These are phyloP conservation scores for Aquilaria sinensis DNA, from an alignment of 345 rosid species.

Conservation along the genomic window DNA sequence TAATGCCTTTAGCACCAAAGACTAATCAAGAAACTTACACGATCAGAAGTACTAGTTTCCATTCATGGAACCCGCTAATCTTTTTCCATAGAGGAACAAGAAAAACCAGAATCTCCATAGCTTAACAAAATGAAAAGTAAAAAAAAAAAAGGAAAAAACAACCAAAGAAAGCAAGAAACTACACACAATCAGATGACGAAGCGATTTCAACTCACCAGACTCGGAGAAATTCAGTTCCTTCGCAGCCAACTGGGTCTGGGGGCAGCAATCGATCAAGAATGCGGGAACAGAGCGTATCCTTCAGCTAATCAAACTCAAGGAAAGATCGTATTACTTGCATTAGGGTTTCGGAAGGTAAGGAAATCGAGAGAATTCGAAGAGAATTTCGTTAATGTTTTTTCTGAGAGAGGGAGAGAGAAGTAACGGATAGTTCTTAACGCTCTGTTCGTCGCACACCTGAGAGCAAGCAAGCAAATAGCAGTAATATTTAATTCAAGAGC, in stretches of 20 bases:
- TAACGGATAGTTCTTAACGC: conserved; percentile 41
- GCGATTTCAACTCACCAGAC: background rate
- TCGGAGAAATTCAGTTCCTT: background rate
- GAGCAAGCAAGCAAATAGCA: no score
- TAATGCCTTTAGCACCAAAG: background rate
- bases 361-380: background rate
- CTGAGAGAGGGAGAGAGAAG: conserved; percentile 4
- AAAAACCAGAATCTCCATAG: no score
- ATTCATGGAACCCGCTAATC: no score
- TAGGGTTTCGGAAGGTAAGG: background rate
- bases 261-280: conserved; percentile 6
- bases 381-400: background rate
- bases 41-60: background rate
- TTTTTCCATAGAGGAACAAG: no score
- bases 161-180: background rate
- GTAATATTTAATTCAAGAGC: no score
- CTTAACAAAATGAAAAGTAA: no score
- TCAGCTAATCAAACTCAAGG: no score
- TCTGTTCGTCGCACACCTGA: background rate
- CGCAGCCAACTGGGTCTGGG: background rate
- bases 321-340: background rate
- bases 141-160: background rate
- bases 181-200: background rate
- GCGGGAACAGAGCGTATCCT: background rate
- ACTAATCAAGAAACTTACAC: background rate